Conservation (phyloP, 306 rosid species). For the Parietaria judaica region DNA sequence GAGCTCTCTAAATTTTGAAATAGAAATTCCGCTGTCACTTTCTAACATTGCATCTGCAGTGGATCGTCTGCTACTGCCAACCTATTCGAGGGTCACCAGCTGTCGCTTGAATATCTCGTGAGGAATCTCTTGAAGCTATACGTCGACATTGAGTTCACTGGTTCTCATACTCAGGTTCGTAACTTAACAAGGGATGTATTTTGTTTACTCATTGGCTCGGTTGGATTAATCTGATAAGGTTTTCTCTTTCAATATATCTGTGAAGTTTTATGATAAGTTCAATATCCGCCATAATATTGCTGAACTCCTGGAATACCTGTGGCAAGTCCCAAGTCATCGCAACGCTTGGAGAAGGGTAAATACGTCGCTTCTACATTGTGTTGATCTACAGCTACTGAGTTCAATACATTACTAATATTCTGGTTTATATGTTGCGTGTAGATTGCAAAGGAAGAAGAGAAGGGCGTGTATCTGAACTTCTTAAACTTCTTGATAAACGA, state of each 20-base stretch:
- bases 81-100: conserved; percentile 94
- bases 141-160: conserved; percentile 98
- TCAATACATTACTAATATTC: neutral
- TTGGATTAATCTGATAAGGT: too few species aligned
- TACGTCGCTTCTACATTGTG: neutral
- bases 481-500: conserved; percentile 91
- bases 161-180: conserved; percentile 90
- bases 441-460: conserved; percentile 99
- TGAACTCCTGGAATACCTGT: conserved; percentile 93
- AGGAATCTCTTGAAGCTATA: conserved; percentile 91
- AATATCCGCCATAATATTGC: conserved; percentile 98
- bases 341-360: conserved; percentile 96
- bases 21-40: conserved; percentile 23
- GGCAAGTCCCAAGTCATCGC: conserved; percentile 98
- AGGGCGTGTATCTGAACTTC: conserved; percentile 96
- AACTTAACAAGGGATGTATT: neutral
- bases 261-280: conserved; percentile 95
- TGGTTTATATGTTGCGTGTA: conserved; percentile 15
- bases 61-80: conserved; percentile 63
- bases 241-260: conserved; percentile 18
- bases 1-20: neutral
- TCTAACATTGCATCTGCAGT: conserved; percentile 33
- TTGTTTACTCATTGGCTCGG: neutral
- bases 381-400: neutral
- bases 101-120: conserved; percentile 89